These are phyloP conservation scores for Colletotrichum liriopes DNA, from an alignment of 2,329 filamentous ascomycete genomes.

Conservation along the genomic window DNA sequence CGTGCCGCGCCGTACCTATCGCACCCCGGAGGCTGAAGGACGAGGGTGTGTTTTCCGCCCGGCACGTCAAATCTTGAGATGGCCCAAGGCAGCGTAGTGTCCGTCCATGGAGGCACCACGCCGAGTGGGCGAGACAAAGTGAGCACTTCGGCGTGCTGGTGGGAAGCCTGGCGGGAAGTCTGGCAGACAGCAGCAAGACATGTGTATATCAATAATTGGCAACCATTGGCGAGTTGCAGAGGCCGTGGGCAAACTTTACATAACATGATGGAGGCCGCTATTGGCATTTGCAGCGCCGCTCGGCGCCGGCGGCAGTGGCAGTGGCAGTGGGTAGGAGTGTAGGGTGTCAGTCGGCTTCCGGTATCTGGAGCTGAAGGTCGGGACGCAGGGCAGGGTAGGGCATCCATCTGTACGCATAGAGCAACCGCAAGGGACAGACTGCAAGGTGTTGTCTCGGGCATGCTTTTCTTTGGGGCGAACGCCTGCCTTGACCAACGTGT, in stretches of 20 bases:
- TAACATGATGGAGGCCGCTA: constrained; percentile 3
- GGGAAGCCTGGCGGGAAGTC: not conserved
- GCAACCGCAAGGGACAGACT: too few species aligned
- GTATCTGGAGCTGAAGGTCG: constrained; percentile 6
- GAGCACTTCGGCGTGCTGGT: not conserved
- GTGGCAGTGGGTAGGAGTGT: constrained; percentile 1
- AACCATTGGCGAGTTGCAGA: constrained; percentile 8
- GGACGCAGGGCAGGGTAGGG: not conserved
- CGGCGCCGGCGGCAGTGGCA: not conserved
- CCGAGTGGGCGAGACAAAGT: not conserved
- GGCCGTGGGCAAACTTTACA: constrained; percentile 3
- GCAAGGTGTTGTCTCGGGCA: not conserved
- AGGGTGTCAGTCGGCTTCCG: constrained; percentile 28
- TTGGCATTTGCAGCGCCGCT: constrained; percentile 7
- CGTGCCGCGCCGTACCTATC: not conserved
- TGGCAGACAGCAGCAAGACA: not conserved
- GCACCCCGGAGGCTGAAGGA: not conserved
- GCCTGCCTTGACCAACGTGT: constrained; percentile 1
- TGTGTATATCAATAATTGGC: not conserved
- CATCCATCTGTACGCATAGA: too few species aligned
- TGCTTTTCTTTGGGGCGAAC: not conserved
- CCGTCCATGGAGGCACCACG: not conserved
- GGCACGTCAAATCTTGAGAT: constrained; percentile 14
- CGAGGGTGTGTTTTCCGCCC: not conserved
- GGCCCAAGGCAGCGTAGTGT: not conserved